Evolutionary conservation across 2,329 filamentous ascomycete genomes (phyloP).

Genomic region (Didymellaceae sp.): DNA sequence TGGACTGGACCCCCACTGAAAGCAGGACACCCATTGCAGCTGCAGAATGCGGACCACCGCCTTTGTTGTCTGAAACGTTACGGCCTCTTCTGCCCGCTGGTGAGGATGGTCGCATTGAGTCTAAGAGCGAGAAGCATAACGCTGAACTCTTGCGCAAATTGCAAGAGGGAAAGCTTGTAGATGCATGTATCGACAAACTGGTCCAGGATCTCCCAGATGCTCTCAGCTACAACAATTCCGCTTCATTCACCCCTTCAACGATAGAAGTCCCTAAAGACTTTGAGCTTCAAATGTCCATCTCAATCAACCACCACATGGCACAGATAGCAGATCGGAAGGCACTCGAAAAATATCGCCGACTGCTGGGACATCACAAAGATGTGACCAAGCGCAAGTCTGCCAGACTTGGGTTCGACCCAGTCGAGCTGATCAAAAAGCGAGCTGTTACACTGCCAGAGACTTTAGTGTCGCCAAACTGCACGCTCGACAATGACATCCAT

Average conservation of each 20-base stretch:
- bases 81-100: slow-evolving; percentile 39
- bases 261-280: slow-evolving; percentile 49
- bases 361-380: slow-evolving; percentile 46
- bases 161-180: slow-evolving; percentile 46
- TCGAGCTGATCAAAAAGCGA: slow-evolving; percentile 49
- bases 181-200: slow-evolving; percentile 47
- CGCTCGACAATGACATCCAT: slow-evolving; percentile 47
- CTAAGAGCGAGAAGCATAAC: slow-evolving; percentile 34
- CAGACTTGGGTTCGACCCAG: slow-evolving; percentile 48
- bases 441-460: slow-evolving; percentile 43
- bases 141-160: slow-evolving; percentile 43
- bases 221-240: slow-evolving; percentile 42
- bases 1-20: slow-evolving; percentile 48
- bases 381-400: slow-evolving; percentile 38
- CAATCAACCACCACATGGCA: slow-evolving; percentile 49
- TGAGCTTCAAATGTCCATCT: slow-evolving; percentile 46
- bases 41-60: slow-evolving; percentile 39
- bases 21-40: slow-evolving; percentile 36
- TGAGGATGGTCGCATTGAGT: slow-evolving; percentile 32
- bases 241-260: slow-evolving; percentile 47
- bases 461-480: slow-evolving; percentile 28
- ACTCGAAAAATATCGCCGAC: slow-evolving; percentile 46
- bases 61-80: slow-evolving; percentile 37
- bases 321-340: slow-evolving; percentile 47
- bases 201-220: slow-evolving; percentile 45